Base-by-base conservation (phyloP, 2,329 filamentous ascomycete species). In the Dendryphion nanum region DNA sequence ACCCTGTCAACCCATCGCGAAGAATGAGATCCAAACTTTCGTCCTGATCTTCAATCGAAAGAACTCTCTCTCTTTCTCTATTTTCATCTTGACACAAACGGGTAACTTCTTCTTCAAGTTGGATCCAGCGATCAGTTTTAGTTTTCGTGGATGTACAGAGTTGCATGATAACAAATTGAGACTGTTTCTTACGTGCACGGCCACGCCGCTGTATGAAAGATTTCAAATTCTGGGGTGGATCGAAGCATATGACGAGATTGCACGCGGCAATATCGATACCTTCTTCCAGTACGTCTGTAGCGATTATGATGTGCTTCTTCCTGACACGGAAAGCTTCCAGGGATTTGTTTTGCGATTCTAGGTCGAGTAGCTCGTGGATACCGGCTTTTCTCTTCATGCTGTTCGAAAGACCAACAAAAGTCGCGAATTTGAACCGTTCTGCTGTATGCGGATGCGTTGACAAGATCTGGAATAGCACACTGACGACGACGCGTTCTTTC, bases 91-190 rank as follows among this genome's bases (percentile, higher is more conserved):
- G 75, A 51, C 88, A 94, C 0, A 76, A 74, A 31, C 66, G 58
- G 50, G 81, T 85, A 83, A 95, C 89, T n/a, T 79, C 70, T 3
- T 72, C 61, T 57, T 96, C 91, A 13, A 93, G 70, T 0, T 61
- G 54, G 18, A 78, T 68, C 85, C 87, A 95, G 18, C 76, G 71
- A 3, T 61, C 49, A 2, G 72, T 47, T 47, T 17, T 51, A 38
- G 28, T 70, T 54, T 21, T 61, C 50, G 4, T 40, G 10, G 41
- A 34, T 20, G 23, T 45, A 6, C 67, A 53, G 43, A 72, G 59
- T 10, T 75, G 57, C 45, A 83, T 70, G 2, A 83, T 58, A 38
- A 68, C 71, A 59, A 76, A 77, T 41, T 74, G 74, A 1, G 81
- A 84, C 8, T 73, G 61, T 33, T 72, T 63, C 42, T 75, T 74